Base-by-base conservation (phyloP, 805 yeast genomes). In the Ogataea minuta region DNA sequence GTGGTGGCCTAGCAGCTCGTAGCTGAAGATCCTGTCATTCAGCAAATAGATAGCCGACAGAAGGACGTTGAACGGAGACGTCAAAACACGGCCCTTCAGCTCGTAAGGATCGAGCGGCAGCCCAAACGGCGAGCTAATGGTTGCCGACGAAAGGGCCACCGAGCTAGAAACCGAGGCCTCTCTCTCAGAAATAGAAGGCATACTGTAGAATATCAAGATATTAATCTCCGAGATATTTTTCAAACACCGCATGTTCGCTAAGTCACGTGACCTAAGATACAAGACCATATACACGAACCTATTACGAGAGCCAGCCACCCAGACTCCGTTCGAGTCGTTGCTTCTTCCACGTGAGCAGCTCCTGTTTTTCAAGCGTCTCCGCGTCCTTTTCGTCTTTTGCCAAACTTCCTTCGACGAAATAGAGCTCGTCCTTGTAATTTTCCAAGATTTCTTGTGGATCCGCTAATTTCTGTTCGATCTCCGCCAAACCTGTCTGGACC, bases 21-120 rank as follows among this genome's bases (percentile, higher is more conserved):
- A 90, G 44, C 81, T 72, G 66, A 86, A 86, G 46, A 84, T 70
- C 46, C 74, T 71, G 44, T 71, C 60, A 28, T 71, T 69, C 41
- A 71, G 56, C 44, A 74, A 57, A 54, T 78, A 80, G 21, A 81
- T 57, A 5, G 82, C 69, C 40, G 81, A 76, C 39, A 70, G 63
- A 44, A 81, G 67, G 23, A 79, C 64, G 34, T 77, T 71, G 34
- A 68, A 65, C 10, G 85, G 77, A 16, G 81, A 70, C 16, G 79
- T 71, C 52, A 78, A 74, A 24, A 64, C 67, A 9, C 72, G 59
- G 30, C 73, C 76, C 32, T 64, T 67, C 31, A 80, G 54, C 25
- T 67, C 62, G 36, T 63, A 62, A 7, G 84, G 83, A 54, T 79
- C 83, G 14, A 72, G 64, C n/a, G 79, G 70, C 15, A 75, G 50